Evolutionary conservation across 1,139 yeast genomes (phyloP).

Genomic region (Candida mesenterica): DNA sequence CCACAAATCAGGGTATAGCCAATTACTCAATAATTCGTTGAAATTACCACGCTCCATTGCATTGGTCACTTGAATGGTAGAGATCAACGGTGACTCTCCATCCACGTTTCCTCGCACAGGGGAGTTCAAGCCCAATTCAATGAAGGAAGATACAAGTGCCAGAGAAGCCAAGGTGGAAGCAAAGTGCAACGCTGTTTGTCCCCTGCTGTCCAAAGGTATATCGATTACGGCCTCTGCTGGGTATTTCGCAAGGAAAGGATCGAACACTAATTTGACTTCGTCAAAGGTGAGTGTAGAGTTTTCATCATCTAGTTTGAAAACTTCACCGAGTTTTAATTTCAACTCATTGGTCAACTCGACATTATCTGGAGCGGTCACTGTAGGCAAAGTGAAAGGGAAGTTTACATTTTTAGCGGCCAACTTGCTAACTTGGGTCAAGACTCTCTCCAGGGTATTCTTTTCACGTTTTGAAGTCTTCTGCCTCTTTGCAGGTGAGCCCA

Average conservation of each 20-base stretch:
- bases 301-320: constrained; percentile 21
- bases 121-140: constrained; percentile 36
- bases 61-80: constrained; percentile 43
- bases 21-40: constrained; percentile 27
- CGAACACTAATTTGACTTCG: constrained; percentile 17
- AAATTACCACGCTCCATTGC: constrained; percentile 48
- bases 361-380: constrained; percentile 15
- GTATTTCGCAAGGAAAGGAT: constrained; percentile 14
- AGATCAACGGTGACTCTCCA: constrained; percentile 45
- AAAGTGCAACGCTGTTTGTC: constrained; percentile 48
- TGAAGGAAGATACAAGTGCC: constrained; percentile 36
- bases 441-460: not conserved
- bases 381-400: constrained; percentile 22
- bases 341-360: constrained; percentile 20
- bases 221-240: constrained; percentile 23
- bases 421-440: constrained; percentile 3
- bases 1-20: constrained; percentile 41
- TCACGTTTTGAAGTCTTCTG: constrained; percentile 9
- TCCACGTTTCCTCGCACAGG: constrained; percentile 42
- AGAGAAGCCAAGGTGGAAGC: constrained; percentile 45
- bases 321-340: constrained; percentile 20
- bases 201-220: constrained; percentile 40
- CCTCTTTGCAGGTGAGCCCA: constrained; percentile 19
- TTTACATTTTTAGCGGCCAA: constrained; percentile 15
- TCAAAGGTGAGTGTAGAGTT: constrained; percentile 9